A percentile compares a stretch with the other conserved stretches of the same genome.
Conservation (phyloP, 164 flowering plant species). For the Vitis riparia region DNA sequence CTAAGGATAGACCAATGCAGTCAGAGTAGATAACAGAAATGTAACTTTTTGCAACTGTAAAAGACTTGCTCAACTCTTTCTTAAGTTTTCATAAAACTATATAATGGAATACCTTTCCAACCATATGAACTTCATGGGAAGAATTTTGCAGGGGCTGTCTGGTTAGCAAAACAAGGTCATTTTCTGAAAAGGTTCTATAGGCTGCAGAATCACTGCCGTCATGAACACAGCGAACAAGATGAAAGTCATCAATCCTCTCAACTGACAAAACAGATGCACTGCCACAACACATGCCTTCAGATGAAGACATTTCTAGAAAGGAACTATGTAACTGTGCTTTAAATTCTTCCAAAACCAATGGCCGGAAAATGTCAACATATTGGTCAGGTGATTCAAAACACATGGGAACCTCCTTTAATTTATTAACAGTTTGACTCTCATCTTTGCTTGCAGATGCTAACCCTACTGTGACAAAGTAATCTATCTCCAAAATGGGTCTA, state of each 20-base stretch:
- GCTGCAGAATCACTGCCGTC: constrained; percentile 45
- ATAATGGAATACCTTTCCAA: constrained; percentile 75
- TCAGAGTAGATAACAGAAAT: background rate
- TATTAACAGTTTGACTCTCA: constrained; percentile 30
- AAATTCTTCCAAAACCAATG: constrained; percentile 90
- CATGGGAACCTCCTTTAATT: constrained; percentile 73
- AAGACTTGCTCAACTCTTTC: background rate
- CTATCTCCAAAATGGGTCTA: constrained; percentile 71
- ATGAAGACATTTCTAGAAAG: constrained; percentile 67
- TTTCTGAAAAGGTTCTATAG: constrained; percentile 60
- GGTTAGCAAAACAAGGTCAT: constrained; percentile 87
- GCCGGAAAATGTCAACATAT: constrained; percentile 77
- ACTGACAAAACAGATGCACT: constrained; percentile 73
- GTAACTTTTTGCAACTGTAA: background rate
- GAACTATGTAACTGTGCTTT: constrained; percentile 83
- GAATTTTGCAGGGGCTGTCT: constrained; percentile 56
- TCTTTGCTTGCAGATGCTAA: constrained; percentile 45
- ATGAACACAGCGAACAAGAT: constrained; percentile 77
- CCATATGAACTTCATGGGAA: constrained; percentile 59
- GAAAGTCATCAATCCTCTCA: constrained; percentile 93
- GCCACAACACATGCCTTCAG: constrained; percentile 72
- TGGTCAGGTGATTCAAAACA: constrained; percentile 73
- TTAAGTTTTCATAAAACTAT: background rate
- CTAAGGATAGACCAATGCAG: background rate
- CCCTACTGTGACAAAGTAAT: constrained; percentile 79